phyloP scores from a whole-genome alignment of 441 rosid genomes.

The Pelargonium cotyledonis region DNA sequence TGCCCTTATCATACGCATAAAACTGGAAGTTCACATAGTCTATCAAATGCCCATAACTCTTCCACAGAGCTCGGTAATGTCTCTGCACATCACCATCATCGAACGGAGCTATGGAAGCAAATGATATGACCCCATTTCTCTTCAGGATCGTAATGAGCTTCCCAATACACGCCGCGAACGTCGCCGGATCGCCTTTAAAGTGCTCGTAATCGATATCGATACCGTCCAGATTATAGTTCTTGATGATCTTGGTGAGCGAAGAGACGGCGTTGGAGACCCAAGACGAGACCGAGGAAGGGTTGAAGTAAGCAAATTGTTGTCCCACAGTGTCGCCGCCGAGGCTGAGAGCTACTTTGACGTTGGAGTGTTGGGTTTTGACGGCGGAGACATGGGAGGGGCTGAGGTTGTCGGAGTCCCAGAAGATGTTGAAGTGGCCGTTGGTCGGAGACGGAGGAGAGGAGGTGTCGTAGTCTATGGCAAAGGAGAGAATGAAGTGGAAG shows the following conservation, averaged over 20 bases:
- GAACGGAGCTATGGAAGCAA: conserved; percentile 39
- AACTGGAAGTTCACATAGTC: conserved; percentile 45
- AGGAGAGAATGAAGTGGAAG: conserved; percentile 40
- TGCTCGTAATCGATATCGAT: conserved; percentile 38
- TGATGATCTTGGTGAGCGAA: conserved; percentile 32
- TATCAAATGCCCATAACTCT: conserved; percentile 31
- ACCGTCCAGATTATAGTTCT: conserved; percentile 33
- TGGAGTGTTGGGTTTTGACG: conserved; percentile 24
- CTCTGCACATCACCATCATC: conserved; percentile 35
- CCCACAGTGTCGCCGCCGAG: conserved; percentile 32
- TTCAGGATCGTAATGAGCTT: conserved; percentile 32
- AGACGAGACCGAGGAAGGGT: conserved; percentile 26
- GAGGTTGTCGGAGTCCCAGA: conserved; percentile 37
- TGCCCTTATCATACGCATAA: conserved; percentile 36
- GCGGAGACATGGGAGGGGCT: conserved; percentile 31
- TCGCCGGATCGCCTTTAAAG: conserved; percentile 8
- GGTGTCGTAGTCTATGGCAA: conserved; percentile 36
- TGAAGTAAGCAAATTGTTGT: conserved; percentile 21
- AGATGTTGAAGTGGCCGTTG: conserved; percentile 32
- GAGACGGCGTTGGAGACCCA: conserved; percentile 40
- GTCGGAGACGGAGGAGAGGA: conserved; percentile 32
- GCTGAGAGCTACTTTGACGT: conserved; percentile 36
- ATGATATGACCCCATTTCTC: conserved; percentile 29
- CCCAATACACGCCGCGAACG: conserved; percentile 35
- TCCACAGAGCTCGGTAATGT: conserved; percentile 42